Conservation (phyloP, 78 protist genomes). For the Protostelium mycophagum region DNA sequence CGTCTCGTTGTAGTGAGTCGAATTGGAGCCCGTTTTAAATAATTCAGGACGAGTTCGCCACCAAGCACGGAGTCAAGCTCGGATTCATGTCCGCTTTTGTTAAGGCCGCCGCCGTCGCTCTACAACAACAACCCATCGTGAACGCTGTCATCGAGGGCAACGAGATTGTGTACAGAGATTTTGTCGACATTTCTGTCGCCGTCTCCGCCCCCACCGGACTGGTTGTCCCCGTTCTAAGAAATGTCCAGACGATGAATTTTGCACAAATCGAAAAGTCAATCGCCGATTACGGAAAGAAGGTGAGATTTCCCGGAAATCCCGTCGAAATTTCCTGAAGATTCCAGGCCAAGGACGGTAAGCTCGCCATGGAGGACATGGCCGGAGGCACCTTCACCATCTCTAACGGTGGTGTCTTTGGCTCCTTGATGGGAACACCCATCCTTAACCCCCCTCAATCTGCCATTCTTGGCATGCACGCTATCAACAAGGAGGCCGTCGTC, state of each 20-base stretch:
- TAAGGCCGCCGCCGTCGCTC: conserved; percentile 87
- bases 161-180: conserved; percentile 89
- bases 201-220: conserved; percentile 94
- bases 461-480: conserved; percentile 92
- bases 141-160: conserved; percentile 77
- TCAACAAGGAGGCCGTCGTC: conserved; percentile 75
- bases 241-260: conserved; percentile 69
- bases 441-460: conserved; percentile 95
- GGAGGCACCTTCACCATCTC: conserved; percentile 98
- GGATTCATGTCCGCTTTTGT: conserved; percentile 98
- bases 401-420: conserved; percentile 97
- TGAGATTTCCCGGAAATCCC: not conserved
- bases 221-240: conserved; percentile 90
- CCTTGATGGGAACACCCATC: conserved; percentile 96
- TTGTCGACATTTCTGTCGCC: conserved; percentile 91
- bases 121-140: conserved; percentile 80
- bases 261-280: conserved; percentile 86
- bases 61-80: conserved; percentile 96
- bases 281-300: conserved; percentile 62
- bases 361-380: conserved; percentile 92
- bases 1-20: no score
- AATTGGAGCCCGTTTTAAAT: no score
- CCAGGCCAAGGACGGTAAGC: conserved; percentile 71
- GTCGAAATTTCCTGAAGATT: not conserved
- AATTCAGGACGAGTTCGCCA: conserved; percentile 71